phyloP scores from a whole-genome alignment of 345 rosid species.

The Anastatica hierochuntica region DNA sequence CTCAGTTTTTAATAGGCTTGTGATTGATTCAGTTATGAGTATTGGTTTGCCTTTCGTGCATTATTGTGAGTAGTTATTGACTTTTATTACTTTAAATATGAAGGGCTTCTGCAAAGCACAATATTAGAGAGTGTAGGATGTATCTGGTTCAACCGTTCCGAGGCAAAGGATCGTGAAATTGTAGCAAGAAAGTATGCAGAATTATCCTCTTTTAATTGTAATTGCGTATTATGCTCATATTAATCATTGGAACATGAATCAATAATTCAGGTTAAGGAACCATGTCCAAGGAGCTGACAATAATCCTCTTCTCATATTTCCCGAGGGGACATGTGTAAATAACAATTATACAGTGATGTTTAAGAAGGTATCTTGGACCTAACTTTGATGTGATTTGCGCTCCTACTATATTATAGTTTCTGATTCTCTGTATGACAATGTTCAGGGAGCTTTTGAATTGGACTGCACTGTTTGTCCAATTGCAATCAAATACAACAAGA shows the following conservation, averaged over 20 bases:
- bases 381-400: not conserved
- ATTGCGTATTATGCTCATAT: not conserved
- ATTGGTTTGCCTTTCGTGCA: not conserved
- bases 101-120: conserved; percentile 91
- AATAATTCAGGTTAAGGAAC: conserved; percentile 58
- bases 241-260: conserved; percentile 17
- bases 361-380: conserved; percentile 56
- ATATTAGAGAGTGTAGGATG: conserved; percentile 94
- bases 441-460: conserved; percentile 93
- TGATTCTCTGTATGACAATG: conserved; percentile 23
- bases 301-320: conserved; percentile 92
- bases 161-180: conserved; percentile 93
- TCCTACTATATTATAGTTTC: not conserved
- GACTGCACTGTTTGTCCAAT: conserved; percentile 93
- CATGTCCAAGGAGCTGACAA: conserved; percentile 74
- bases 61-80: not conserved
- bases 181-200: conserved; percentile 79
- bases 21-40: not conserved
- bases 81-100: conserved; percentile 18
- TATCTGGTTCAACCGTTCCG: conserved; percentile 92
- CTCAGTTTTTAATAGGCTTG: not conserved
- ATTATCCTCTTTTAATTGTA: not conserved
- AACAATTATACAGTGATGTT: conserved; percentile 96
- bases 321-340: conserved; percentile 90
- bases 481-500: conserved; percentile 94